Conservation (phyloP, 495 filamentous ascomycete species). For the Penicillium simplicissimum region DNA sequence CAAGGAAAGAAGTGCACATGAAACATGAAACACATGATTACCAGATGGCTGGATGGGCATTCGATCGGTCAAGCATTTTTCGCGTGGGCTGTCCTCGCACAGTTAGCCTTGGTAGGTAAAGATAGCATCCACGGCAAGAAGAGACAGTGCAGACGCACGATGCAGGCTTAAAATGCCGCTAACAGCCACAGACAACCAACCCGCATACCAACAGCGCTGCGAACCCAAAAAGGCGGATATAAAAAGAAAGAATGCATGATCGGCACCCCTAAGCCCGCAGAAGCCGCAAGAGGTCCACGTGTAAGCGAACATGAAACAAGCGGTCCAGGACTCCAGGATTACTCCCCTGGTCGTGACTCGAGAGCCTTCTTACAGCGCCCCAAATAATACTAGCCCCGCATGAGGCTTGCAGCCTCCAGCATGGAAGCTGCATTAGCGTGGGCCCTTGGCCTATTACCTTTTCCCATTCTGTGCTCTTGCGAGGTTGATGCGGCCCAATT, state of each 20-base stretch:
- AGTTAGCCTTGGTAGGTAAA: background rate
- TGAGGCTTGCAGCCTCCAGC: slow-evolving; percentile 1
- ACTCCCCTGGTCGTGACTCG: background rate
- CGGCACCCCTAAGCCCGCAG: slow-evolving; percentile 8
- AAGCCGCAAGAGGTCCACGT: slow-evolving; percentile 14
- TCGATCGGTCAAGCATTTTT: slow-evolving; percentile 14
- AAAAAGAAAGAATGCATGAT: slow-evolving; percentile 17
- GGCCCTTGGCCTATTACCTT: background rate
- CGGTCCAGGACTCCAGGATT: slow-evolving; percentile 11
- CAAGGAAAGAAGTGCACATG: background rate
- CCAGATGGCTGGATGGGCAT: slow-evolving; percentile 14
- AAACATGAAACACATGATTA: slow-evolving; percentile 20
- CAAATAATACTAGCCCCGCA: background rate
- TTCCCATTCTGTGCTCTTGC: background rate
- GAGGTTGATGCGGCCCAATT: background rate
- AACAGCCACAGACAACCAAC: background rate
- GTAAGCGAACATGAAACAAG: slow-evolving; percentile 24
- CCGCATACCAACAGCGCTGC: background rate
- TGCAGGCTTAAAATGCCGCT: slow-evolving; percentile 1
- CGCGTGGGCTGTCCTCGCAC: slow-evolving; percentile 2
- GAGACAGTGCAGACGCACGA: background rate
- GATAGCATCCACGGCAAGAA: slow-evolving; percentile 1
- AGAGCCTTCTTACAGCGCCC: background rate
- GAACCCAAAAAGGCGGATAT: background rate
- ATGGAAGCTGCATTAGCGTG: slow-evolving; percentile 3